phyloP scores from a whole-genome alignment of 1,139 yeast genomes.

The Debaryomycetaceae sp. region DNA sequence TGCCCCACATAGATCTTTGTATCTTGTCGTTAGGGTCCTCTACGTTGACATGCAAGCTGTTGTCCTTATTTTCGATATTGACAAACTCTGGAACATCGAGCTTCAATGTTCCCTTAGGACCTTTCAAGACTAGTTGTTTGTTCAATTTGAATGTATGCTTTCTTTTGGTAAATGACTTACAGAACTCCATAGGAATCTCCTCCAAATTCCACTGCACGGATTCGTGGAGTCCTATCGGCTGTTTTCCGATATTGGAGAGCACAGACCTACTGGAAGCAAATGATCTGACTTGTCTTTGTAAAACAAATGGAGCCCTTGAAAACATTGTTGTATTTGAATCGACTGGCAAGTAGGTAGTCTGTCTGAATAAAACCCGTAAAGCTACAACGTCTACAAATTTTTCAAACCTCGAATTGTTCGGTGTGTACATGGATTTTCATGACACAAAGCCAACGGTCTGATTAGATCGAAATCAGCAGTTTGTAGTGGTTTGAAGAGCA shows the following conservation, averaged over 20 bases:
- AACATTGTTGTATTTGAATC: neutral
- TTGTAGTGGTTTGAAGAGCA: too few relatives aligned
- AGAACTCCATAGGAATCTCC: constrained; percentile 40
- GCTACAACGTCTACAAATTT: neutral
- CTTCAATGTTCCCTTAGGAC: constrained; percentile 73
- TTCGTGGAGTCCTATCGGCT: constrained; percentile 33
- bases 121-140: constrained; percentile 62
- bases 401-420: neutral
- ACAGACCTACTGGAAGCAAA: constrained; percentile 25
- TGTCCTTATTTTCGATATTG: constrained; percentile 29
- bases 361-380: neutral
- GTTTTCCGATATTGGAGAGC: constrained; percentile 41
- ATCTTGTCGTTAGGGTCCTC: constrained; percentile 54
- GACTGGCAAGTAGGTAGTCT: neutral
- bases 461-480: too few relatives aligned
- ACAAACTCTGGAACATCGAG: constrained; percentile 75
- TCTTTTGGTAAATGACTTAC: constrained; percentile 67
- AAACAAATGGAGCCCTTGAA: neutral
- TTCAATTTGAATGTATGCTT: constrained; percentile 56
- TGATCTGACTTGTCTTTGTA: constrained; percentile 8
- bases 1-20: constrained; percentile 95
- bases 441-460: too few relatives aligned
- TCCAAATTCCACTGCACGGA: constrained; percentile 34
- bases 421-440: too few relatives aligned
- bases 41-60: constrained; percentile 53